phyloP scores from a whole-genome alignment of 1,284 basidiomycete species.

The Vanrija sp. region DNA sequence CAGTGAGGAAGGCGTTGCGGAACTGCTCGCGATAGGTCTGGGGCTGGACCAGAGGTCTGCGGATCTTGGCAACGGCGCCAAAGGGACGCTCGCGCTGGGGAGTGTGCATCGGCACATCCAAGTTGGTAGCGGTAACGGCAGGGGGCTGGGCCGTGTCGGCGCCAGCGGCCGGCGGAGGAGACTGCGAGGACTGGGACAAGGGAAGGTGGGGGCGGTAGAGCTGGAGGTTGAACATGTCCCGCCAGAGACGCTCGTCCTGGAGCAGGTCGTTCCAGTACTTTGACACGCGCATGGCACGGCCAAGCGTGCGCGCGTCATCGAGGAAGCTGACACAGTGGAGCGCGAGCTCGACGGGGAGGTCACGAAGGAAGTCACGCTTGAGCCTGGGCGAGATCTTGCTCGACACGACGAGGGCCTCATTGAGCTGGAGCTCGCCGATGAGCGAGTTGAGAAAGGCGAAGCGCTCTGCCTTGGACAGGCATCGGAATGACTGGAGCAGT shows the following conservation, averaged over 20 bases:
- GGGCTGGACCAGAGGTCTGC: conserved; percentile 4
- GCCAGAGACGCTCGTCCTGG: conserved; percentile 83
- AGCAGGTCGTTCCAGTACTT: conserved; percentile 71
- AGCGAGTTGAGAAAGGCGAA: conserved; percentile 62
- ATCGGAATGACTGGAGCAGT: conserved; percentile 26
- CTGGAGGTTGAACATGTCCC: conserved; percentile 64
- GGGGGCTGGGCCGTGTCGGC: neutral
- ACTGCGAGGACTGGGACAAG: conserved; percentile 1
- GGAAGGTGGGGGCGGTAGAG: conserved; percentile 50
- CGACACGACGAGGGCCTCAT: conserved; percentile 76
- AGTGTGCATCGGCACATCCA: neutral
- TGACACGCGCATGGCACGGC: conserved; percentile 68
- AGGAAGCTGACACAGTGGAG: conserved; percentile 77
- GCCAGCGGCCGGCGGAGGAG: conserved; percentile 4
- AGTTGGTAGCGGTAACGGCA: neutral
- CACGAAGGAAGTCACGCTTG: conserved; percentile 78
- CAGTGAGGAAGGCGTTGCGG: conserved; percentile 17
- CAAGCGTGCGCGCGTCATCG: conserved; percentile 73
- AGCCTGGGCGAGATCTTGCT: conserved; percentile 70
- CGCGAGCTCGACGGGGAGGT: conserved; percentile 78
- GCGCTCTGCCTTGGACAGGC: conserved; percentile 44
- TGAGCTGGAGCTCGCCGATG: conserved; percentile 62
- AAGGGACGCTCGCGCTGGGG: neutral
- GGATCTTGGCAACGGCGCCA: neutral
- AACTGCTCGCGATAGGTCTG: conserved; percentile 15